These are phyloP conservation scores for Podila epigama DNA, from an alignment of 192 early-diverging fungal species.

Conservation along the genomic window DNA sequence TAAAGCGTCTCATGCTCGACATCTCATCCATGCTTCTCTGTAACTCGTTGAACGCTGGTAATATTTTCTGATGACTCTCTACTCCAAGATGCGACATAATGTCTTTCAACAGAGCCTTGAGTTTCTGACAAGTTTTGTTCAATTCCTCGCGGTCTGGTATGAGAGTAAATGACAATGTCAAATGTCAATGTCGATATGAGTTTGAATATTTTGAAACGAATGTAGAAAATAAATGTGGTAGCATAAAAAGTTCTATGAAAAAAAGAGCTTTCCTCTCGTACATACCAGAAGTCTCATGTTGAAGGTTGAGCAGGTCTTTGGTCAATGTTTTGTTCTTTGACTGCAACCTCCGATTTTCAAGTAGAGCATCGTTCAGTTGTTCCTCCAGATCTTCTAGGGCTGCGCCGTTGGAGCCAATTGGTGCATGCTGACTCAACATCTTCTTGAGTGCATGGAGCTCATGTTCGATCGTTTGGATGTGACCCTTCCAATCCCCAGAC, in stretches of 20 bases:
- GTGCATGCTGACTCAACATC: neutral
- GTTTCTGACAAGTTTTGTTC: neutral
- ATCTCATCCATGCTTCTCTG: conserved; percentile 9
- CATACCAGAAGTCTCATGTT: conserved; percentile 7
- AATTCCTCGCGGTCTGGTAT: neutral
- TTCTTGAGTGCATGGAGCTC: conserved; percentile 24
- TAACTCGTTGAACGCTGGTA: conserved; percentile 20
- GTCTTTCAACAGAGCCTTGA: conserved; percentile 7
- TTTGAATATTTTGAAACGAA: too few species aligned
- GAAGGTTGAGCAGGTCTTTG: conserved; percentile 7
- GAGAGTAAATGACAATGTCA: neutral
- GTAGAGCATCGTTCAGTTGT: neutral
- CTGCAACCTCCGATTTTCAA: conserved; percentile 23
- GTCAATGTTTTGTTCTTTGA: conserved; percentile 24
- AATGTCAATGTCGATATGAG: neutral
- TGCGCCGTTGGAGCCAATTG: neutral
- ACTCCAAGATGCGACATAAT: conserved; percentile 16
- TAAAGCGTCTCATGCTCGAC: conserved; percentile 4
- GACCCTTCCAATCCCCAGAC: conserved; percentile 7
- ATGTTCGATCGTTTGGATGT: conserved; percentile 25
- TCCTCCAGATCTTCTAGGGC: conserved; percentile 12
- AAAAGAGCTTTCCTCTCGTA: neutral
- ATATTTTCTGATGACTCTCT: conserved; percentile 3
- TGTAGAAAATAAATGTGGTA: too few species aligned
- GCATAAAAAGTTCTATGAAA: neutral